A percentile compares a stretch with the other conserved stretches of the same genome.
These are phyloP conservation scores for Sclerotinia subarctica DNA, from an alignment of 2,329 filamentous ascomycete genomes.

Conservation along the genomic window DNA sequence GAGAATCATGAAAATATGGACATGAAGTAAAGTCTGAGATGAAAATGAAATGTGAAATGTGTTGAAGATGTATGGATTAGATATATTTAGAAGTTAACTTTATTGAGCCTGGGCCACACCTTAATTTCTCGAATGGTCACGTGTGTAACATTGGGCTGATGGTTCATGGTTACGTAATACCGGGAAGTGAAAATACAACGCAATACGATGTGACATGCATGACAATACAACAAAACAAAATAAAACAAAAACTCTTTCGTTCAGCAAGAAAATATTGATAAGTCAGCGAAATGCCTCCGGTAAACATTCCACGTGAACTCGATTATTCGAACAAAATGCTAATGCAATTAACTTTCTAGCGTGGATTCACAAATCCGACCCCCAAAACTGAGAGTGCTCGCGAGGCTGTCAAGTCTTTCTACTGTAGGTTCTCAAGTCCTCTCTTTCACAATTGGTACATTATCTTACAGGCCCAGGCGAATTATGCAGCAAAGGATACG, in stretches of 20 bases:
- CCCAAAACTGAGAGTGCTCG: conserved; percentile 61
- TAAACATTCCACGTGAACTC: conserved; percentile 38
- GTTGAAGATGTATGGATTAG: conserved; percentile 25
- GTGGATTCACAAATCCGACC: conserved; percentile 47
- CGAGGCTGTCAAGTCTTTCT: conserved; percentile 76
- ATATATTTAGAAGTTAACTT: conserved; percentile 23
- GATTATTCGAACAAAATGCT: background rate
- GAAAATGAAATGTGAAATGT: conserved; percentile 16
- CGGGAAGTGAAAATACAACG: background rate
- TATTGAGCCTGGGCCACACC: conserved; percentile 29
- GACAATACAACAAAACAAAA: background rate
- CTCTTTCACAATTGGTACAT: background rate
- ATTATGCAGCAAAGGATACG: conserved; percentile 91
- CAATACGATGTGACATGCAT: background rate
- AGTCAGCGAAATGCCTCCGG: conserved; percentile 51
- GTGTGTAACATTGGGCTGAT: background rate
- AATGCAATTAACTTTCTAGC: conserved; percentile 38
- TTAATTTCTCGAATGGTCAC: conserved; percentile 21
- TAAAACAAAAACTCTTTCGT: background rate
- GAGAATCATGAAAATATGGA: conserved; percentile 1
- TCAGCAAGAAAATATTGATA: conserved; percentile 8
- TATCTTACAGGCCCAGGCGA: conserved; percentile 46
- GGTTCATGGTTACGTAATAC: background rate
- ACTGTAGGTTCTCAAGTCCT: conserved; percentile 48
- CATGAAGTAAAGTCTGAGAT: background rate